Evolutionary conservation across 2,329 filamentous ascomycete species (phyloP), one percentile per base, ranked within the genome.

Genomic region (Trichoderma lentiforme): DNA sequence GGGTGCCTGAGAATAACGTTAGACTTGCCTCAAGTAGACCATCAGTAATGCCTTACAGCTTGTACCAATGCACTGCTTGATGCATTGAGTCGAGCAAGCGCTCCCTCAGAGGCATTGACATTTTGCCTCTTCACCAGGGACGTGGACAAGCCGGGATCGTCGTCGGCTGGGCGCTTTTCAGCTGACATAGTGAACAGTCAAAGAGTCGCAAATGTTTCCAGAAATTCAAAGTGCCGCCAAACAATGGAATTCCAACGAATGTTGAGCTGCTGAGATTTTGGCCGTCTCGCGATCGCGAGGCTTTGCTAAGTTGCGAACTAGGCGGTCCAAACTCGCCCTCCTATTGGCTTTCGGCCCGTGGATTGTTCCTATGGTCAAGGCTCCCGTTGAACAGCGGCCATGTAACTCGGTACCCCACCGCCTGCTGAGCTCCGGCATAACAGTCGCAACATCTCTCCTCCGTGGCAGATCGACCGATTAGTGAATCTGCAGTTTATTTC

Each of bases 41-140:
- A 51, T 56, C 8, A 6, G 8, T 0, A 28, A 30, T 3, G 0
- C 11, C 86, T 71, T 82, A 89, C 87, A 28, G 83, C 82, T 75
- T 88, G 87, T 0, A 88, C 80, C 58, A 90, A 76, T 0, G 86
- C 84, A 76, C 77, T 83, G 32, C 81, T 83, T 18, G 84, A 83
- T 60, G 84, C 86, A 82, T 88, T 86, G 74, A 86, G 82, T 34
- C 85, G 83, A 36, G 86, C 84, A 69, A 88, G 81, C 24, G 84
- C 84, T 71, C 84, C 83, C 73, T 81, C 83, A 18, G 83, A 84
- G 26, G 79, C 82, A 74, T 85, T 81, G 58, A 90, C 82, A 80
- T 96, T 97, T 81, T 95, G 94, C 80, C 95, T 88, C 86, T 98
- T 99, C 74, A 98, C 92, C 51, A 94, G 89, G 76, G 95, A 87